These are phyloP conservation scores for Wickerhamiella dianesei DNA, from an alignment of 805 yeast species.

Conservation along the genomic window DNA sequence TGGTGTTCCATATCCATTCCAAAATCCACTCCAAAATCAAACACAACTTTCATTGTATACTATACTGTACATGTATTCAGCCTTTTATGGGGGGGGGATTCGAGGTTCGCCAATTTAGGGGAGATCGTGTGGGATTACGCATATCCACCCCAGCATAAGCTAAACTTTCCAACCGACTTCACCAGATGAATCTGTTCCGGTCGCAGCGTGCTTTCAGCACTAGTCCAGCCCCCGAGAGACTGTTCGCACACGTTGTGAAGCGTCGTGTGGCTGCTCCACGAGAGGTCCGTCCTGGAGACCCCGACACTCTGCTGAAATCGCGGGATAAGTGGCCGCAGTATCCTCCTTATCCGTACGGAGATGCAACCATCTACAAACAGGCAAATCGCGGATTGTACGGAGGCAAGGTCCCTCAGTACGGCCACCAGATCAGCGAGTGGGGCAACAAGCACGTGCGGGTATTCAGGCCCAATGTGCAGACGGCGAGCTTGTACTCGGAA, in stretches of 20 bases:
- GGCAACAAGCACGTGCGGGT: constrained; percentile 56
- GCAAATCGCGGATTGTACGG: constrained; percentile 84
- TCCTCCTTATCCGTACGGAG: constrained; percentile 71
- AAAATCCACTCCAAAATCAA: too few relatives aligned
- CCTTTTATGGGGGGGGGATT: too few relatives aligned
- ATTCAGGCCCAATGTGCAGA: constrained; percentile 73
- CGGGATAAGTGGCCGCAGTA: constrained; percentile 26
- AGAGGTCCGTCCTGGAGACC: constrained; percentile 39
- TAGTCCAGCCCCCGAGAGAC: constrained; percentile 9
- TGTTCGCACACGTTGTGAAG: constrained; percentile 20
- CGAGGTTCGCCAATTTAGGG: too few relatives aligned
- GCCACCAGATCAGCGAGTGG: constrained; percentile 67
- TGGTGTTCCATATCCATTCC: too few relatives aligned
- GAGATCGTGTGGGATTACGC: too few relatives aligned
- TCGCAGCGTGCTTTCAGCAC: constrained; percentile 3
- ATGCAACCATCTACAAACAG: constrained; percentile 63
- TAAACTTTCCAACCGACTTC: background rate
- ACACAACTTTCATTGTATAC: background rate
- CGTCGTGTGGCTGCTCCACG: constrained; percentile 18
- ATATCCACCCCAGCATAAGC: background rate
- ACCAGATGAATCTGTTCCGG: background rate
- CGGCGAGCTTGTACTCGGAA: constrained; percentile 73
- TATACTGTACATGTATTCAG: background rate
- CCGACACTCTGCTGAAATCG: constrained; percentile 27
- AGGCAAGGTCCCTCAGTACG: constrained; percentile 65